phyloP scores from a whole-genome alignment of 345 rosid species.

The Gossypium bickii region DNA sequence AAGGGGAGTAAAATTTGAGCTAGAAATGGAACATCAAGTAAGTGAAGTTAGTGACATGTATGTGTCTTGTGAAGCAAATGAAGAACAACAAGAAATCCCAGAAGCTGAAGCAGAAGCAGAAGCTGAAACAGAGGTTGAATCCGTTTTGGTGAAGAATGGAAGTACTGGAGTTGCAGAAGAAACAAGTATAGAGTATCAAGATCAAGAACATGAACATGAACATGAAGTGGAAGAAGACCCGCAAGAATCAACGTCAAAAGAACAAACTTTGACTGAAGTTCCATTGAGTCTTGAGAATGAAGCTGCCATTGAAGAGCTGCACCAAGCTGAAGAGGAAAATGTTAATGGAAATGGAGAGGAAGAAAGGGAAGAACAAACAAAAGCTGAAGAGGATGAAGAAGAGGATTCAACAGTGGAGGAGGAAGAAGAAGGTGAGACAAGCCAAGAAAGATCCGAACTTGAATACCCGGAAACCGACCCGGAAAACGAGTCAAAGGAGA shows the following conservation, averaged over 20 bases:
- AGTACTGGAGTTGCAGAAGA: conserved; percentile 10
- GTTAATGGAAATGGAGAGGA: not conserved
- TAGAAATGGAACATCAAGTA: conserved; percentile 31
- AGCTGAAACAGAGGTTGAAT: conserved; percentile 25
- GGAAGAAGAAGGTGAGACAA: conserved; percentile 11
- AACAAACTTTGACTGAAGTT: not conserved
- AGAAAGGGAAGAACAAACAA: not conserved
- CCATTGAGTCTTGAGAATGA: not conserved
- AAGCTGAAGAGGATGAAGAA: not conserved
- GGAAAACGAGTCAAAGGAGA: conserved; percentile 36
- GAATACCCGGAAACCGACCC: conserved; percentile 26
- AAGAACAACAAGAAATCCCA: conserved; percentile 14
- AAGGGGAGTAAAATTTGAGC: conserved; percentile 19
- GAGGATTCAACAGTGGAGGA: not conserved
- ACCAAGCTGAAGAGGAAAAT: conserved; percentile 1
- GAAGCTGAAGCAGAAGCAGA: conserved; percentile 25
- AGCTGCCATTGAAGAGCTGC: not conserved
- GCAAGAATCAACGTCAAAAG: not conserved
- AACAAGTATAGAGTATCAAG: not conserved
- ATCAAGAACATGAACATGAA: conserved; percentile 6
- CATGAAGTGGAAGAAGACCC: not conserved
- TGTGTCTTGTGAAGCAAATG: conserved; percentile 26
- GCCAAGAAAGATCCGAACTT: conserved; percentile 37
- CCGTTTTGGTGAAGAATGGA: conserved; percentile 9
- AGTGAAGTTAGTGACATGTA: conserved; percentile 30